A percentile compares a stretch with the other conserved stretches of the same genome.
These are phyloP conservation scores for Vigna angularis DNA, from an alignment of 306 rosid genomes.

Conservation along the genomic window DNA sequence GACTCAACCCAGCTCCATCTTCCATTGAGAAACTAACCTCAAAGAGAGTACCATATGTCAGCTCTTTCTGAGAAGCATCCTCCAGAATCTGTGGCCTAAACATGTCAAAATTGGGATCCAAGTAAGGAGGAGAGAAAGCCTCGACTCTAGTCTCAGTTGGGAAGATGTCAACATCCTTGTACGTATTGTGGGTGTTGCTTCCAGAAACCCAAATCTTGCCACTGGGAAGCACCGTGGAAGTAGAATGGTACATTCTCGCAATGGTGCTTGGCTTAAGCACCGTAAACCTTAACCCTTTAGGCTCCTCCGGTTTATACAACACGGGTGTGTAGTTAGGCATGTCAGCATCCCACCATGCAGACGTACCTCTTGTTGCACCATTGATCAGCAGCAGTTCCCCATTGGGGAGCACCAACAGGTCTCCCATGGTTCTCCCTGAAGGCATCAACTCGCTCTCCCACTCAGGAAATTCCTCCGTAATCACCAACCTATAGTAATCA, in stretches of 20 bases:
- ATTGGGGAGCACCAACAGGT: slow-evolving; percentile 65
- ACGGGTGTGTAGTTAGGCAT: slow-evolving; percentile 64
- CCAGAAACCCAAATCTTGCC: slow-evolving; percentile 74
- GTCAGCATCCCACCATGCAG: slow-evolving; percentile 83
- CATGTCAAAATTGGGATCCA: slow-evolving; percentile 35
- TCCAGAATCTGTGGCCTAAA: slow-evolving; percentile 51
- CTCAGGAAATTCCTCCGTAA: slow-evolving; percentile 43
- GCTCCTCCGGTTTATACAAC: slow-evolving; percentile 55
- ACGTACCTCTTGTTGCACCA: slow-evolving; percentile 71
- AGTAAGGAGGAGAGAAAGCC: slow-evolving; percentile 80
- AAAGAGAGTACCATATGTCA: slow-evolving; percentile 44
- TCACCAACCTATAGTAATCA: slow-evolving; percentile 38
- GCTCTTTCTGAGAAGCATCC: background rate
- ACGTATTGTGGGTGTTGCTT: slow-evolving; percentile 69
- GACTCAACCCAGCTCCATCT: background rate
- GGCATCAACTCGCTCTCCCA: slow-evolving; percentile 76
- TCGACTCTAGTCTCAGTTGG: slow-evolving; percentile 84
- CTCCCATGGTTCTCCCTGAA: slow-evolving; percentile 77
- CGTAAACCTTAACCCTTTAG: slow-evolving; percentile 49
- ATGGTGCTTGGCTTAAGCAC: slow-evolving; percentile 46
- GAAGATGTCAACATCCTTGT: slow-evolving; percentile 48
- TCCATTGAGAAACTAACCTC: slow-evolving; percentile 39
- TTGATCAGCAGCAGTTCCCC: slow-evolving; percentile 71
- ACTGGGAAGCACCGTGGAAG: slow-evolving; percentile 64
- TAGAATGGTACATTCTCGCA: slow-evolving; percentile 87